Base-by-base conservation (phyloP, 345 rosid species). In the Erysimum cheiranthoides region DNA sequence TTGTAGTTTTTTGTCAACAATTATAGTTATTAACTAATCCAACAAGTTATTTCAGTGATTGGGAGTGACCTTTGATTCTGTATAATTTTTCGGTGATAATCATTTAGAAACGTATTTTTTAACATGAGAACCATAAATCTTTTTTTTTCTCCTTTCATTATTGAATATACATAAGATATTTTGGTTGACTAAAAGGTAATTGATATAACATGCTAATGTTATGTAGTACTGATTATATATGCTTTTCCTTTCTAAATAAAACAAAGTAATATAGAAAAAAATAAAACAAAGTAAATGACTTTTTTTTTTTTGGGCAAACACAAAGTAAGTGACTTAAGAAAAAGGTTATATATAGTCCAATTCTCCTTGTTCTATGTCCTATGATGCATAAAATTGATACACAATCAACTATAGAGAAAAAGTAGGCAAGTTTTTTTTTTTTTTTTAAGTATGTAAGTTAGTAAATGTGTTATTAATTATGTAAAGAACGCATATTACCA, bases 111-210 rank as follows among this genome's bases (percentile, higher is more conserved):
- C 32, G 53, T 56, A 69, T 13, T 14, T 42, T 69, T 42, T 54
- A 42, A 40, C 18, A 40, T 7, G 18, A 56, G 32, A 40, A 42
- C 42, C 31, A 17, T 6, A 69, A 42, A 31, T 13, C 18, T 0
- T 45, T 17, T 68, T 52, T 6, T 57, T n/a, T n/a, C n/a, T n/a
- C n/a, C n/a, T 28, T 17, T 43, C 56, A 32, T 13, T 45, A 18
- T 70, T 1, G 71, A 21, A 13, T 36, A 45, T 14, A 64, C 4
- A 17, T 10, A 31, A 64, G 8, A 27, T 16, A 18, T 49, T 39
- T 49, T 36, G 6, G 69, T 72, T 72, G 69, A 72, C 69, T 16
- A 10, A 50, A 39, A n/a, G n/a, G n/a, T n/a, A n/a, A n/a, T n/a
- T n/a, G 27, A 28, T 10, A 60, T 46, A 60, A 38, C 76, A 72